A percentile compares a stretch with the other conserved stretches of the same genome.
phyloP scores from a whole-genome alignment of 345 rosid genomes.

The Eucalyptus pauciflora region DNA sequence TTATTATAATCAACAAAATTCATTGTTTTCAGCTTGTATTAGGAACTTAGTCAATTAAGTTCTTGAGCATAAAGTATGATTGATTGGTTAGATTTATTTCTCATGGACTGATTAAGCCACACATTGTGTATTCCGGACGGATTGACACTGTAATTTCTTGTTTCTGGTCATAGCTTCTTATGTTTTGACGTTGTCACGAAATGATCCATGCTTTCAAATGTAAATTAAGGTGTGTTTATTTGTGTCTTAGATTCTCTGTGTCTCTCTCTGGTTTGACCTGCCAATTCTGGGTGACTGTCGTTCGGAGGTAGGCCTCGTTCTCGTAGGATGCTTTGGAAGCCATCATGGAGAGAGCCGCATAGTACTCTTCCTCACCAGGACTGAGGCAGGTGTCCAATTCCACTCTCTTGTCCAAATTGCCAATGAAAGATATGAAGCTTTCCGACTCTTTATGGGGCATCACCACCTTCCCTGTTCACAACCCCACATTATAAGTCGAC shows the following conservation, averaged over 20 bases:
- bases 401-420: slow-evolving; percentile 30
- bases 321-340: slow-evolving; percentile 59
- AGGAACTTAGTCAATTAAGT: neutral
- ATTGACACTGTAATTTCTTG: too few relatives aligned
- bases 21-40: neutral
- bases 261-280: slow-evolving; percentile 15
- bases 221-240: neutral
- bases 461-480: slow-evolving; percentile 23
- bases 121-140: too few relatives aligned
- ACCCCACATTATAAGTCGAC: neutral
- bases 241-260: neutral
- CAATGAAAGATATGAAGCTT: slow-evolving; percentile 25
- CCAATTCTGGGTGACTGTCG: slow-evolving; percentile 35
- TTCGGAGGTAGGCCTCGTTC: slow-evolving; percentile 33
- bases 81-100: neutral
- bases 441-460: slow-evolving; percentile 30
- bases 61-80: neutral
- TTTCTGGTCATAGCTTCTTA: too few relatives aligned
- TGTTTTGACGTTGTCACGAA: too few relatives aligned
- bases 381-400: slow-evolving; percentile 28
- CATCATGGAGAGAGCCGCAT: slow-evolving; percentile 49
- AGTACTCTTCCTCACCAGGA: slow-evolving; percentile 26
- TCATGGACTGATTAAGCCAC: too few relatives aligned
- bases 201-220: neutral
- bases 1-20: neutral